Base-by-base conservation (phyloP, 352 stramenopile genomes). In the Pythium aquatile region DNA sequence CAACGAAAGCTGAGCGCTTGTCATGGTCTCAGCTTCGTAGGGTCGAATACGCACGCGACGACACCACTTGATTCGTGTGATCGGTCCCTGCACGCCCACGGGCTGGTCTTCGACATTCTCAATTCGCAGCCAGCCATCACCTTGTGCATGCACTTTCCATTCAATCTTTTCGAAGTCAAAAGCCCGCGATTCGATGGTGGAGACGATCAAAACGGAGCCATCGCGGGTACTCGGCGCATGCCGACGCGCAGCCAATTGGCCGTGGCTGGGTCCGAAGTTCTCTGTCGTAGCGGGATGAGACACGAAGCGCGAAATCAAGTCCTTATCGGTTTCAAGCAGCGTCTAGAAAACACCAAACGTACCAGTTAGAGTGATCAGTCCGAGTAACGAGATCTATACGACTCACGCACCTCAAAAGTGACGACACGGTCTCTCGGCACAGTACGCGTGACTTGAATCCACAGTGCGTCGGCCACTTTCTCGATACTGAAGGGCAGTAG, bases 91-190 rank as follows among this genome's bases (percentile, higher is more conserved):
- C n/a, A 57, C 20, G 2, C 26, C 8, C 9, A 66, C 51, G 10
- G 26, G 60, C 35, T 42, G 35, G 35, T 42, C 35, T 42, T 42
- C 35, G 35, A 42, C 35, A 5, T 11, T 2, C 20, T 60, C 60
- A 24, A 61, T 49, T 16, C 29, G 52, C 10, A 66, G 57, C 60
- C 60, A 66, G 17, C 44, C 58, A n/a, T 58, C 26, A 26, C 58
- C 58, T 11, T 46, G 5, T 4, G 33, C 58, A 3, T 52, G 9
- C 5, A 35, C 58, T 44, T 65, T 65, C 17, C 48, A 58, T 0
- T 42, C 16, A 5, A 17, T 42, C 58, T 33, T n/a, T 13, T 26
- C 24, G 13, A 44, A 14, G 16, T 58, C 58, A 17, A 65, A 65
- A 11, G 49, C 35, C 2, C 49, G 26, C 0, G 24, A 49, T 6